A percentile compares a stretch with the other conserved stretches of the same genome.
These are phyloP conservation scores for Quercus lobata DNA, from an alignment of 331 rosid species.

Conservation along the genomic window DNA sequence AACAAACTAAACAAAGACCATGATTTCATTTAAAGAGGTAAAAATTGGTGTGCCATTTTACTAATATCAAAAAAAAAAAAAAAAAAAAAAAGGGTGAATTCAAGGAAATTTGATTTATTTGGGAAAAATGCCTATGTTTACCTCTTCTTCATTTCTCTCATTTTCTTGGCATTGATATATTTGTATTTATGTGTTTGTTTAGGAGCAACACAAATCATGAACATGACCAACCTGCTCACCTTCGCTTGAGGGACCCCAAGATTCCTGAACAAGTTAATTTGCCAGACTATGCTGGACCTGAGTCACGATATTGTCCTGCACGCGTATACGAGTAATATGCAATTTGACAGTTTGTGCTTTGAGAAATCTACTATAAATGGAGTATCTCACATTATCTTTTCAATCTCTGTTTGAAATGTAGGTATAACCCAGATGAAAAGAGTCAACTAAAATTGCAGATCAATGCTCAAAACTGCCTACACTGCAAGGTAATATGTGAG, in stretches of 20 bases:
- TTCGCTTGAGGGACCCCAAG: constrained; percentile 68
- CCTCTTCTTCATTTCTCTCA: constrained; percentile 14
- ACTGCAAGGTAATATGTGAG: constrained; percentile 71
- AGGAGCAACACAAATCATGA: constrained; percentile 99
- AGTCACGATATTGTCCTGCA: constrained; percentile 91
- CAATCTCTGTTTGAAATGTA: constrained; percentile 28
- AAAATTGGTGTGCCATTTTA: not conserved
- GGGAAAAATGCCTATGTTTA: constrained; percentile 1
- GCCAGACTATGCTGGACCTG: constrained; percentile 75
- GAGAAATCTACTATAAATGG: not conserved
- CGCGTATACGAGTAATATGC: constrained; percentile 82
- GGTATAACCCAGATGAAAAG: constrained; percentile 64
- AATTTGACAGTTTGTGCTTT: constrained; percentile 15
- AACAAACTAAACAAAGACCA: not conserved
- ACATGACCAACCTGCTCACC: constrained; percentile 94
- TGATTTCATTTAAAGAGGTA: not conserved
- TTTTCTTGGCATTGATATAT: constrained; percentile 20
- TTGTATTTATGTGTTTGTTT: constrained; percentile 8
- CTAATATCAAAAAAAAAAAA: not conserved
- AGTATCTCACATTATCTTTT: constrained; percentile 4
- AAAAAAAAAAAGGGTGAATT: not conserved
- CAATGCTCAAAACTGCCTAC: constrained; percentile 93
- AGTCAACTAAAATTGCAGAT: constrained; percentile 70
- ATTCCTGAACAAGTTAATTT: constrained; percentile 72
- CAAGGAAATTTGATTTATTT: not conserved